Conservation (phyloP, 2,329 filamentous ascomycete species). For the Trichothecium roseum region DNA sequence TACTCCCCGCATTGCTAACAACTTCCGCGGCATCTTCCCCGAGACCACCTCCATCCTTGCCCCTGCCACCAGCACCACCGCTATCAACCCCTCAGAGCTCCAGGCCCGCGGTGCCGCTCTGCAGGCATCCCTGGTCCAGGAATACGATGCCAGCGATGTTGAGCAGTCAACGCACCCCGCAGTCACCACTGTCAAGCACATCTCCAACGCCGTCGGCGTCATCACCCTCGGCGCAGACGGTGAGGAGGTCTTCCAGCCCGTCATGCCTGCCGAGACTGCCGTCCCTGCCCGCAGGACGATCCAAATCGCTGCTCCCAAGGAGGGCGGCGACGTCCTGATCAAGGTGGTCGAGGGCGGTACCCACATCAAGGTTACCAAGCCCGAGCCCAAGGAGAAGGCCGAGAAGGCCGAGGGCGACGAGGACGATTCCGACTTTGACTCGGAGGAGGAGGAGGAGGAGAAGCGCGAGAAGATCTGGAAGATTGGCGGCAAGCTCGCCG, state of each 20-base stretch:
- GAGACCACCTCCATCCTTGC: constrained; percentile 68
- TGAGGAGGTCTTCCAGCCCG: constrained; percentile 64
- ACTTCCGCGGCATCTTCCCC: constrained; percentile 72
- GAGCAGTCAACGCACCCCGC: constrained; percentile 92
- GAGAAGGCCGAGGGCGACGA: constrained; percentile 50
- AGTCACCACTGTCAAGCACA: constrained; percentile 88
- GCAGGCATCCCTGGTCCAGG: constrained; percentile 86
- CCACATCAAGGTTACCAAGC: constrained; percentile 88
- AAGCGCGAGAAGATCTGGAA: constrained; percentile 88
- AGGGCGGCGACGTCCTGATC: constrained; percentile 79
- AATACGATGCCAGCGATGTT: constrained; percentile 89
- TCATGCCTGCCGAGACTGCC: constrained; percentile 79
- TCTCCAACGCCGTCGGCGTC: constrained; percentile 80
- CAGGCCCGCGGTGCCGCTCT: constrained; percentile 84
- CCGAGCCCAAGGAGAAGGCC: constrained; percentile 69
- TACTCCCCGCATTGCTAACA: constrained; percentile 82
- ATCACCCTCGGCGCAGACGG: constrained; percentile 51
- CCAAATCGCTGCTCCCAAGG: constrained; percentile 64
- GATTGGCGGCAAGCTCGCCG: constrained; percentile 69
- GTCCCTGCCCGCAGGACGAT: constrained; percentile 80
- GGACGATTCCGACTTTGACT: constrained; percentile 48
- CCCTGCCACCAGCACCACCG: constrained; percentile 64
- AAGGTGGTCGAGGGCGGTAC: constrained; percentile 80
- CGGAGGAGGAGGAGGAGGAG: constrained; percentile 77
- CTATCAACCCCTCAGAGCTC: constrained; percentile 91